phyloP scores from a whole-genome alignment of 352 stramenopile genomes.

The Globisporangium orthogonon region DNA sequence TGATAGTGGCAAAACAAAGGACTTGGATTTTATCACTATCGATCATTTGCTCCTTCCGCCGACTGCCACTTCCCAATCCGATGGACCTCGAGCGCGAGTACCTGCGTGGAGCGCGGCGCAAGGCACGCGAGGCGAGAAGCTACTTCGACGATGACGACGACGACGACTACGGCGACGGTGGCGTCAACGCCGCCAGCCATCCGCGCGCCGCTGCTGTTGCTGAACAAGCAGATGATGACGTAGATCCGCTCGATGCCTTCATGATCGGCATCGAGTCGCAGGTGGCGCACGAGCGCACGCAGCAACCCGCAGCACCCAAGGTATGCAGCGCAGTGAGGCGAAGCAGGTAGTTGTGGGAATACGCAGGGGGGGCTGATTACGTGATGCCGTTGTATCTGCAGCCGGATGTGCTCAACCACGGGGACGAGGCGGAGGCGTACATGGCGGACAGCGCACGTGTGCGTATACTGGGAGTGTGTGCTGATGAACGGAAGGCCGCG shows the following conservation, averaged over 20 bases:
- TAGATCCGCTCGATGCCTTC: conserved; percentile 82
- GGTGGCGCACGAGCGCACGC: conserved; percentile 39
- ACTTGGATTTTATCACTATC: conserved; percentile 2
- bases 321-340: conserved; percentile 4
- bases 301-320: conserved; percentile 29
- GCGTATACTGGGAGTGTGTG: not conserved
- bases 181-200: not conserved
- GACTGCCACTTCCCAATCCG: not conserved
- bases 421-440: conserved; percentile 22
- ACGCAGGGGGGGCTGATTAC: not conserved
- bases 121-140: conserved; percentile 27
- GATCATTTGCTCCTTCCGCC: not conserved
- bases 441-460: conserved; percentile 16
- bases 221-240: conserved; percentile 25
- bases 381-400: not conserved
- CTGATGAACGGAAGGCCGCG: not conserved
- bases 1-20: conserved; percentile 11
- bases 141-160: conserved; percentile 75
- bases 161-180: conserved; percentile 13
- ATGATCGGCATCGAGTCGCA: conserved; percentile 79
- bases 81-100: conserved; percentile 54
- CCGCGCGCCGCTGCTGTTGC: not conserved
- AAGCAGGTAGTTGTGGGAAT: no score
- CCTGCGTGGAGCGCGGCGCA: conserved; percentile 47
- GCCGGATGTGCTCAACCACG: conserved; percentile 14